These are phyloP conservation scores for Boletellus deceptivus DNA, from an alignment of 1,284 basidiomycete species.

Conservation along the genomic window DNA sequence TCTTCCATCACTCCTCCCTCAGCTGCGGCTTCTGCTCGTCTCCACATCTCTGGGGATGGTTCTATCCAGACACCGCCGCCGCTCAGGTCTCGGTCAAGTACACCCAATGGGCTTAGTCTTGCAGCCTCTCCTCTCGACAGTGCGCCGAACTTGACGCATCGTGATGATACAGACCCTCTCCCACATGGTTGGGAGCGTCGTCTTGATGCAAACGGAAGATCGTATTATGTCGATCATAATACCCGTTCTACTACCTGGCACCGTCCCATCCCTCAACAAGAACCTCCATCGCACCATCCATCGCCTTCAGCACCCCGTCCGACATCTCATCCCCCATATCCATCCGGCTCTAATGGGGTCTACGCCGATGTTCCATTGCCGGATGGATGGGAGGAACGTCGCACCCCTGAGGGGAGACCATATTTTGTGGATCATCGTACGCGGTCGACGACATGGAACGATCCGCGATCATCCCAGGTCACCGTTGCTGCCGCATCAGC, in stretches of 20 bases:
- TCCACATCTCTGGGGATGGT: constrained; percentile 21
- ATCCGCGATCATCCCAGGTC: constrained; percentile 65
- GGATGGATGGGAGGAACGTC: constrained; percentile 97
- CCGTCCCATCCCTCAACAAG: constrained; percentile 47
- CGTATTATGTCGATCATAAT: constrained; percentile 93
- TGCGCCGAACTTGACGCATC: constrained; percentile 9
- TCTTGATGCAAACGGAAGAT: constrained; percentile 75
- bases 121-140: constrained; percentile 5
- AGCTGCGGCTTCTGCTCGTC: constrained; percentile 8
- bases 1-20: constrained; percentile 16
- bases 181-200: constrained; percentile 94
- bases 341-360: constrained; percentile 15
- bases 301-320: constrained; percentile 7
- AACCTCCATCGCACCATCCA: constrained; percentile 10
- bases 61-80: constrained; percentile 8
- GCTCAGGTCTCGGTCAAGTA: constrained; percentile 16
- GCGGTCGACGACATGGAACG: constrained; percentile 97
- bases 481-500: constrained; percentile 47
- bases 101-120: constrained; percentile 5
- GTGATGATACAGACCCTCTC: constrained; percentile 38
- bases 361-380: constrained; percentile 77
- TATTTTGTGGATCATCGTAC: constrained; percentile 98
- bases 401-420: constrained; percentile 95
- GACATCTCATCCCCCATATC: constrained; percentile 12
- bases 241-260: constrained; percentile 95